These are phyloP conservation scores for Umbilicaria muhlenbergii DNA, from an alignment of 495 filamentous ascomycete genomes.

Conservation along the genomic window DNA sequence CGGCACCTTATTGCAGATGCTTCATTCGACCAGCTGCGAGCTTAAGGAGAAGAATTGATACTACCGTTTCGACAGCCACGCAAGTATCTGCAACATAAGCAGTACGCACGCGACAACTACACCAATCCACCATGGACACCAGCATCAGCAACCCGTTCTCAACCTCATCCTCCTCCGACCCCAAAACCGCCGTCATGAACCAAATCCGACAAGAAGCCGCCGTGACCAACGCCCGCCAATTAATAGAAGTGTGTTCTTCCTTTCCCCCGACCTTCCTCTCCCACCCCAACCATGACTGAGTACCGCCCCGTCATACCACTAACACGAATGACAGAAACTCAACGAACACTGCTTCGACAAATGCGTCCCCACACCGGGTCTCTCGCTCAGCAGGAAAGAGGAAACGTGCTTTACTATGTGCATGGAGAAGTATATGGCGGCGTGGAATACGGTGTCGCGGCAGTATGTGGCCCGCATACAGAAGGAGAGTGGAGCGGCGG, in stretches of 20 bases:
- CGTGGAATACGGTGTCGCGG: conserved; percentile 75
- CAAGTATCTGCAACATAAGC: neutral
- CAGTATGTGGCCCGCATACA: conserved; percentile 63
- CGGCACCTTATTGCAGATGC: too few species aligned
- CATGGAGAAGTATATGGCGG: conserved; percentile 94
- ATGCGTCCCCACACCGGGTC: conserved; percentile 75
- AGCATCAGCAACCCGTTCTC: conserved; percentile 14
- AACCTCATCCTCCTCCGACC: conserved; percentile 25
- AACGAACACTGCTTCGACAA: conserved; percentile 94
- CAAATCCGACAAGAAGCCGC: conserved; percentile 62
- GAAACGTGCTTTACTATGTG: conserved; percentile 69
- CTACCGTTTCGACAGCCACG: neutral
- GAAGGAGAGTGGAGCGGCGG: conserved; percentile 25
- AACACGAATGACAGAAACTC: conserved; percentile 51
- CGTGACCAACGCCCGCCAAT: conserved; percentile 52
- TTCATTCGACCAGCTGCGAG: too few species aligned
- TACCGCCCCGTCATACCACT: neutral
- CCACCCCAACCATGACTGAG: neutral
- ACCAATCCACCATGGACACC: conserved; percentile 11
- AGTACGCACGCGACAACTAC: conserved; percentile 20
- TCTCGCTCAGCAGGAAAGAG: conserved; percentile 54
- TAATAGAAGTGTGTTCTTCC: conserved; percentile 50
- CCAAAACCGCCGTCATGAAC: conserved; percentile 54
- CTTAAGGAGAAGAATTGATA: neutral
- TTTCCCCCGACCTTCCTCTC: neutral